These are phyloP conservation scores for Ceratobasidium sp. DNA, from an alignment of 1,284 basidiomycete genomes.

Conservation along the genomic window DNA sequence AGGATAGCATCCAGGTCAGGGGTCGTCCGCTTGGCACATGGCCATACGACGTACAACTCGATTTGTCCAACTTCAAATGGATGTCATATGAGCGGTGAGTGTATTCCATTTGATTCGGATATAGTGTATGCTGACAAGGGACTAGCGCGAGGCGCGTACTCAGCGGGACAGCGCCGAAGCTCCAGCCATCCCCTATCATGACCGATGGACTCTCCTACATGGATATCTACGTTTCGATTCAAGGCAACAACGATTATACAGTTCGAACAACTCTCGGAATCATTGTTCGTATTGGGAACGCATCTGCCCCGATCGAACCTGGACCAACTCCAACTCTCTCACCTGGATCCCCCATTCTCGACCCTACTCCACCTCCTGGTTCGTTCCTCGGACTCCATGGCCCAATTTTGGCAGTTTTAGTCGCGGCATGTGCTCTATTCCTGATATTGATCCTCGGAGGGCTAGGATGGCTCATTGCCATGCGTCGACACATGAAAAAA, in stretches of 20 bases:
- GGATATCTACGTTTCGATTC: conserved; percentile 27
- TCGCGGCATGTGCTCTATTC: conserved; percentile 26
- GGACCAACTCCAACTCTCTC: not conserved
- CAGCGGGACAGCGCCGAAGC: conserved; percentile 14
- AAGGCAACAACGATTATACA: conserved; percentile 2
- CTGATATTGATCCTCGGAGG: conserved; percentile 19
- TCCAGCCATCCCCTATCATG: conserved; percentile 14
- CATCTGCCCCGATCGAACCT: not conserved
- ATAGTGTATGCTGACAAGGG: not conserved
- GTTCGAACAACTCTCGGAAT: conserved; percentile 10
- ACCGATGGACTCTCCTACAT: conserved; percentile 3
- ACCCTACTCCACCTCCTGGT: not conserved
- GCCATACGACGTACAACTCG: conserved; percentile 18
- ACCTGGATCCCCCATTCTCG: not conserved
- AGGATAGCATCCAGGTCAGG: not conserved
- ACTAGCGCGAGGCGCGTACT: conserved; percentile 19
- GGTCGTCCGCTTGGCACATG: conserved; percentile 14
- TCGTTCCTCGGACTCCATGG: not conserved
- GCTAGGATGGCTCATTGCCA: conserved; percentile 23
- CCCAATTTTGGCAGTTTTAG: not conserved
- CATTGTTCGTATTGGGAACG: not conserved
- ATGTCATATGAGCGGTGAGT: conserved; percentile 27
- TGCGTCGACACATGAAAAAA: conserved; percentile 19
- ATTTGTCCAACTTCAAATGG: conserved; percentile 28
- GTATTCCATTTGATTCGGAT: not conserved